Base-by-base conservation (phyloP, 345 rosid species). In the Gossypium rotundifolium region DNA sequence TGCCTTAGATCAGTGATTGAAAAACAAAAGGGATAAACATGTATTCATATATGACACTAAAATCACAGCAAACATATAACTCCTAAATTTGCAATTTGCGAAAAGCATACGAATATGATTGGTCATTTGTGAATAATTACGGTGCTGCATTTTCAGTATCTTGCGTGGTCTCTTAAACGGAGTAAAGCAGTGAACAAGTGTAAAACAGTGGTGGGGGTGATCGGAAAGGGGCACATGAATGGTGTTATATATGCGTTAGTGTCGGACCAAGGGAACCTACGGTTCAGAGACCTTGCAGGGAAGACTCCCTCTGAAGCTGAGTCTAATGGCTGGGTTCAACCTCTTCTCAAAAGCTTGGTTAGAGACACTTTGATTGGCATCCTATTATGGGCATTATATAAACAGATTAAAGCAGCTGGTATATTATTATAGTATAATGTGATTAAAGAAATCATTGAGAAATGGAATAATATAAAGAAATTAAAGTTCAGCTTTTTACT, bases 131-230 rank as follows among this genome's bases (percentile, higher is more conserved):
- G 25, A n/a, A 58, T 17, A 58, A 2, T 58, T 11, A 17, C 46
- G 29, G 57, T 82, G 57, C 75, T 44, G 58, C 14, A 17, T 75
- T 69, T 81, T 11, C 81, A 94, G 98, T 94, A 89, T 81, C 83
- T 91, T 16, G 94, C 97, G 2, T 92, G 98, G 98, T 91, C 97
- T 17, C 81, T 91, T 74, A 91, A 92, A 83, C 84, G 98, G 75
- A 91, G 97, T 87, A 92, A 92, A 80, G 95, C 97, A 0, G 97
- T 92, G 84, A 88, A 89, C 71, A 87, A 84, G 38, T 81, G 91
- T 57, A 88, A 84, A 84, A 85, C 78, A 38, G 97, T 94, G 77
- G 97, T 88, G 72, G 97, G 95, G 33, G 90, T 89, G 75, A 88
- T 87, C 0, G 98, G 98, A 44, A 91, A 83, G 73, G 93, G 97